Conservation (phyloP, 768 basidiomycete species). For the Inosperma sp. region DNA sequence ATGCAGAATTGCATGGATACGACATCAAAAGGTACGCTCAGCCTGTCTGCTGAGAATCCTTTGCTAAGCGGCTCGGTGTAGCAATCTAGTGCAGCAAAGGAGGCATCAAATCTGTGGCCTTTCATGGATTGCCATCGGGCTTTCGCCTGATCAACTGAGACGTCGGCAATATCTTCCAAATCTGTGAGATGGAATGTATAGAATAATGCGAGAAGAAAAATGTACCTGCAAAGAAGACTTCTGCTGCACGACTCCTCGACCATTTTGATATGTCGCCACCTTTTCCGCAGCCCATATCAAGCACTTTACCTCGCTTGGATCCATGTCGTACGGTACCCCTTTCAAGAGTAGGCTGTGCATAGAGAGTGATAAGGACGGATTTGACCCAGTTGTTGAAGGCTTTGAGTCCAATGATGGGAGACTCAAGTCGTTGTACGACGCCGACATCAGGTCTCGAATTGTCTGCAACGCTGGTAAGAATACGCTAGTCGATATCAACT, state of each 20-base stretch:
- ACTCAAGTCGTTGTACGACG: constrained; percentile 74
- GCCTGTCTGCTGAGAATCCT: constrained; percentile 57
- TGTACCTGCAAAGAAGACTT: constrained; percentile 77
- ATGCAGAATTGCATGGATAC: constrained; percentile 99
- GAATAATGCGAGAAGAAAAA: not conserved
- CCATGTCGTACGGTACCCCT: constrained; percentile 31
- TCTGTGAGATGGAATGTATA: constrained; percentile 1
- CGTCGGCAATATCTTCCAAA: constrained; percentile 87
- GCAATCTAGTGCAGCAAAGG: constrained; percentile 86
- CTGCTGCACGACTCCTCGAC: constrained; percentile 77
- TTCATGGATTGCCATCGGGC: constrained; percentile 56
- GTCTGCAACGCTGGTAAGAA: constrained; percentile 46
- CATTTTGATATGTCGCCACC: constrained; percentile 97
- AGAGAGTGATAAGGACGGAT: constrained; percentile 90
- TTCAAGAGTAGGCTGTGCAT: constrained; percentile 67
- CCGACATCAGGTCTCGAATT: constrained; percentile 92
- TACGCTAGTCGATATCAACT: constrained; percentile 10
- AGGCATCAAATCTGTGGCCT: constrained; percentile 61
- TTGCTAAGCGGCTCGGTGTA: constrained; percentile 69
- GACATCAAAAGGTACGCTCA: constrained; percentile 78
- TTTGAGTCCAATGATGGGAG: constrained; percentile 95
- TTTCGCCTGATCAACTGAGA: constrained; percentile 88
- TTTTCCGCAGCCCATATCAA: constrained; percentile 99
- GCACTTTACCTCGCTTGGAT: constrained; percentile 61
- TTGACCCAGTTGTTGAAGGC: constrained; percentile 99